Evolutionary conservation across 23 red algal genomes (phyloP).

Genomic region (Gracilaria domingensis): DNA sequence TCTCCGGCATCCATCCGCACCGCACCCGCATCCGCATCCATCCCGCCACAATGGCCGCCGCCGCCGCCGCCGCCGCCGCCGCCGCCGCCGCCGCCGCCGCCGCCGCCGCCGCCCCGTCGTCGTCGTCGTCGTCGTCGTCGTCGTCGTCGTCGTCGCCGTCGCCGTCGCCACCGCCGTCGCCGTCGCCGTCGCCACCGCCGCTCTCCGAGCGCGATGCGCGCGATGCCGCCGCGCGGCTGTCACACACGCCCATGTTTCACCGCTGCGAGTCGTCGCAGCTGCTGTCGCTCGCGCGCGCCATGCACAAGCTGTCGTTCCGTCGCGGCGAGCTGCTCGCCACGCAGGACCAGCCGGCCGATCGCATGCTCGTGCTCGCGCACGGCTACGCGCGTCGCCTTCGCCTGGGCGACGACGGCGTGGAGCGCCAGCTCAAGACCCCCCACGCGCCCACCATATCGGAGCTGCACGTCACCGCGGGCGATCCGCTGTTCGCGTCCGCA

Average conservation of each 20-base stretch:
- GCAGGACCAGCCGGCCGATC: conserved; percentile 34
- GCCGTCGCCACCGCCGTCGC: neutral
- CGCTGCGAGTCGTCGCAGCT: conserved; percentile 33
- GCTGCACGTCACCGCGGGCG: conserved; percentile 59
- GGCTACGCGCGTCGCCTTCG: conserved; percentile 48
- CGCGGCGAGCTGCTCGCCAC: conserved; percentile 54
- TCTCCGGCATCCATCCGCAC: too few species aligned
- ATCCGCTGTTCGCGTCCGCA: conserved; percentile 44
- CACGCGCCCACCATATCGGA: conserved; percentile 35
- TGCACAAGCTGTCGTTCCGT: conserved; percentile 32
- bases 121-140: neutral
- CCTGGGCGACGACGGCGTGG: conserved; percentile 28
- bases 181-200: neutral
- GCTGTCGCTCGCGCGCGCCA: conserved; percentile 34
- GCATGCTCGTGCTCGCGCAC: conserved; percentile 40
- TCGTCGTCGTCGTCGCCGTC: neutral
- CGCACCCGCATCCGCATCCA: too few species aligned
- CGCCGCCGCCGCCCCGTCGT: neutral
- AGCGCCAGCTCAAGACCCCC: conserved; percentile 24
- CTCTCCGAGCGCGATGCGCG: conserved; percentile 28
- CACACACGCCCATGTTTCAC: conserved; percentile 45
- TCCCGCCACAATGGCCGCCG: too few species aligned
- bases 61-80: too few species aligned
- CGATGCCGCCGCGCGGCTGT: conserved; percentile 13
- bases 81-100: neutral